Evolutionary conservation across 352 stramenopile species (phyloP), one percentile per base, ranked within the genome.

Genomic region (Thalassiosira mediterranea): DNA sequence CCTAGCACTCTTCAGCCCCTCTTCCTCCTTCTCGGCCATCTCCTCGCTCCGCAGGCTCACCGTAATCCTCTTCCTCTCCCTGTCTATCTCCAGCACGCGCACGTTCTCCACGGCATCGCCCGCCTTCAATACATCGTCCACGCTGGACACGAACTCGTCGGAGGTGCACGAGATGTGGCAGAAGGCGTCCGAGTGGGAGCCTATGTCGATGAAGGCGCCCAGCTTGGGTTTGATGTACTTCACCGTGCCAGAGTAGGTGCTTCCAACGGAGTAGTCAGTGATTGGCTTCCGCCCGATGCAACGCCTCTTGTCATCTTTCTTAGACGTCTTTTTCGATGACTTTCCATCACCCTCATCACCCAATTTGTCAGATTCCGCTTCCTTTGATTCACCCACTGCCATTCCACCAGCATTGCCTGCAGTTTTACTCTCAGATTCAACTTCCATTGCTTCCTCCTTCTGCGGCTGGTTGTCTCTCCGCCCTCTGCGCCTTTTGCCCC

Each of bases 141-240:
- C 72, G 53, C 42, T 83, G 70, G 79, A 63, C 8, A 88, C 79
- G 72, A 77, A 93, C 8, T 85, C 79, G 61, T 93, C 84, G 1
- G 60, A 76, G 11, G 89, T 59, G 31, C 82, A 80, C 28, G 78
- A 90, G 13, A 92, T 86, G 66, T 93, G 88, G 73, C 82, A 90
- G 76, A 93, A 92, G 21, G 83, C 88, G 73, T 93, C 88, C 15
- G 74, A 87, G 67, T 93, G 88, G 53, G 73, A 89, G 25, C 77
- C 77, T 57, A 93, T 89, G 52, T 93, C 88, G 23, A 93, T 83
- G 59, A 93, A 93, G 4, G 84, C 72, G 31, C 88, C 88, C 59
- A 93, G 84, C 10, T 47, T 63, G 7, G 76, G 63, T 72, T 93
- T 92, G 32, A 91, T 80, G 52, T 93, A 92, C 3, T 88, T 79